Evolutionary conservation across 2,329 filamentous ascomycete genomes (phyloP).

Genomic region (Trichoderma polysporum): DNA sequence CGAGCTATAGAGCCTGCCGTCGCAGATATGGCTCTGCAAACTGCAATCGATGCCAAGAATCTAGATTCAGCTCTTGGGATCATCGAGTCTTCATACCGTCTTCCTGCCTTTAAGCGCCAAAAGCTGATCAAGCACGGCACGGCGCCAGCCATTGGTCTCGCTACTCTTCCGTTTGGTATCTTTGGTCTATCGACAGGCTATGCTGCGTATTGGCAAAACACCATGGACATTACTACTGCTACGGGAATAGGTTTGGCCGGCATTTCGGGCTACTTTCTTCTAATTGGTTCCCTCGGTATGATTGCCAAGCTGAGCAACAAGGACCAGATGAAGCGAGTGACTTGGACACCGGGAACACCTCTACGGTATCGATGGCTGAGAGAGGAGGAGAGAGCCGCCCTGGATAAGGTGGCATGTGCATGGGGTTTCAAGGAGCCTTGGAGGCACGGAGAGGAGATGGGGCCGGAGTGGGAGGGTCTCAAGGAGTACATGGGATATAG

Average conservation of each 20-base stretch:
- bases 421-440: constrained; percentile 88
- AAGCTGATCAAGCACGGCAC: constrained; percentile 66
- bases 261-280: constrained; percentile 78
- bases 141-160: constrained; percentile 56
- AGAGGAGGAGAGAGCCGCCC: constrained; percentile 83
- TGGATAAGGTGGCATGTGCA: constrained; percentile 81
- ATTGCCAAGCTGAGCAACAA: constrained; percentile 85
- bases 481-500: constrained; percentile 79
- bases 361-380: constrained; percentile 80
- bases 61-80: constrained; percentile 75
- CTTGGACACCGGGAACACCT: constrained; percentile 81
- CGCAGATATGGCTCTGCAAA: constrained; percentile 71
- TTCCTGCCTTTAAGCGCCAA: constrained; percentile 63
- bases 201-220: constrained; percentile 51
- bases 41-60: constrained; percentile 77
- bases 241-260: constrained; percentile 78
- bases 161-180: constrained; percentile 64
- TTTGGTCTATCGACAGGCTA: constrained; percentile 65
- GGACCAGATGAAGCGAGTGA: constrained; percentile 92
- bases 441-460: constrained; percentile 85
- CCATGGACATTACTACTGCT: constrained; percentile 73
- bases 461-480: constrained; percentile 83
- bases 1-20: constrained; percentile 71
- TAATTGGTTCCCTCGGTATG: constrained; percentile 77
- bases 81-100: constrained; percentile 66